Evolutionary conservation across 2,329 filamentous ascomycete species (phyloP), one percentile per base, ranked within the genome.

Genomic region (Aciculosporium take): DNA sequence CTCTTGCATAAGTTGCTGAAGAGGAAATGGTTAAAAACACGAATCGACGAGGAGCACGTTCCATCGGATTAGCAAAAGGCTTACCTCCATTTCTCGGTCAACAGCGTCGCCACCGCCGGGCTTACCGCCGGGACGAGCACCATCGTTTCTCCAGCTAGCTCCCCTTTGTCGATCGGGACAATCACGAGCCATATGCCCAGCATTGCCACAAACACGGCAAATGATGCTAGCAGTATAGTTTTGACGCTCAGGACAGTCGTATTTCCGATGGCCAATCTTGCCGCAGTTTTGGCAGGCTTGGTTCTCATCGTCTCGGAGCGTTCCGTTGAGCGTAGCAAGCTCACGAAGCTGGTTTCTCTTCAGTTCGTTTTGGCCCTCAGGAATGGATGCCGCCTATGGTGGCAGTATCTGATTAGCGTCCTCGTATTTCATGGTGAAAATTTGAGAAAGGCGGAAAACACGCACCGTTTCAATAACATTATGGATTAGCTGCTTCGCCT

Each of bases 151-250:
- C 85, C 86, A 95, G 61, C 84, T 88, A 35, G 81, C 78, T 54
- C 91, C 91, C 57, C 84, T 79, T 67, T 91, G 84, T 58, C 91
- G 75, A 57, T 98, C 91, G 35, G 89, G 87, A 74, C 91, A 98
- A 66, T 98, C 91, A 53, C 89, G 81, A 51, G 88, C 91, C 87
- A 98, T 95, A 55, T 98, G 91, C 17, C 91, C 91, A 49, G 91
- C 88, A 59, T 96, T 95, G 52, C 91, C 91, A 67, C 91, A 98
- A 53, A 95, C 84, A 55, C 89, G 88, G 66, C 91, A 98, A 58
- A 98, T 96, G 60, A 98, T 96, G 65, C 87, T 96, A 54, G 91
- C 88, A n/a, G 91, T 98, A 66, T 83, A 96, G 66, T 98, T 98
- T 60, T 88, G 85, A 62, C 91, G 85, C 66, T 98, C 86, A 12